phyloP scores from a whole-genome alignment of 257 asterid genomes.

The Solanum habrochaites region DNA sequence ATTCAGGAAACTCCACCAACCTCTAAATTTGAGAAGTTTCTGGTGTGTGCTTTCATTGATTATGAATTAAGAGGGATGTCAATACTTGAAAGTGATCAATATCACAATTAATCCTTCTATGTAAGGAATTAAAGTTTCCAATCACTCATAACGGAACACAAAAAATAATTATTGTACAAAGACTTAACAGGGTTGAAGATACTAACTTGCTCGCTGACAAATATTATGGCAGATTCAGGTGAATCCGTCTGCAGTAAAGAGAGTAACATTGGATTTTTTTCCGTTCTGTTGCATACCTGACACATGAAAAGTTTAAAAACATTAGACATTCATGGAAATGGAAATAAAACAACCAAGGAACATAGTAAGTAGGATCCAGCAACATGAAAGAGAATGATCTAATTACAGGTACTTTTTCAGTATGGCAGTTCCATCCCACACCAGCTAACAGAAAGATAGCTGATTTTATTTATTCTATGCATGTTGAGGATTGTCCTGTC shows the following conservation, averaged over 20 bases:
- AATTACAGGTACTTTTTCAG: background rate
- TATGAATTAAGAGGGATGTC: background rate
- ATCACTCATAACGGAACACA: background rate
- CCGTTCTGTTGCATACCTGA: conserved; percentile 66
- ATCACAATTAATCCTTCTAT: background rate
- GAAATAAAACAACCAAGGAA: background rate
- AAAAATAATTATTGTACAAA: background rate
- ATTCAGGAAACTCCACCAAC: background rate
- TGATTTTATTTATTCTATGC: background rate
- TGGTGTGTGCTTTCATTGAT: background rate
- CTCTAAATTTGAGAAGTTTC: background rate
- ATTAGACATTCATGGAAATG: background rate
- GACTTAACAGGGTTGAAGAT: conserved; percentile 1
- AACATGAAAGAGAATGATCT: background rate
- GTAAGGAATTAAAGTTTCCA: background rate
- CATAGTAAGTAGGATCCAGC: background rate
- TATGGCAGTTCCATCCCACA: background rate
- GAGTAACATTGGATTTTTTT: conserved; percentile 46
- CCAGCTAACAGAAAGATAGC: background rate
- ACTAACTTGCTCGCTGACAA: conserved; percentile 86
- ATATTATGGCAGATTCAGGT: conserved; percentile 83
- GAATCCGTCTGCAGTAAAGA: conserved; percentile 53
- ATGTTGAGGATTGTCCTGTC: background rate
- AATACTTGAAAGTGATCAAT: background rate
- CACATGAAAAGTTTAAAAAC: background rate